Base-by-base conservation (phyloP, 2,329 filamentous ascomycete species). In the Phyllosticta citrichinensis region DNA sequence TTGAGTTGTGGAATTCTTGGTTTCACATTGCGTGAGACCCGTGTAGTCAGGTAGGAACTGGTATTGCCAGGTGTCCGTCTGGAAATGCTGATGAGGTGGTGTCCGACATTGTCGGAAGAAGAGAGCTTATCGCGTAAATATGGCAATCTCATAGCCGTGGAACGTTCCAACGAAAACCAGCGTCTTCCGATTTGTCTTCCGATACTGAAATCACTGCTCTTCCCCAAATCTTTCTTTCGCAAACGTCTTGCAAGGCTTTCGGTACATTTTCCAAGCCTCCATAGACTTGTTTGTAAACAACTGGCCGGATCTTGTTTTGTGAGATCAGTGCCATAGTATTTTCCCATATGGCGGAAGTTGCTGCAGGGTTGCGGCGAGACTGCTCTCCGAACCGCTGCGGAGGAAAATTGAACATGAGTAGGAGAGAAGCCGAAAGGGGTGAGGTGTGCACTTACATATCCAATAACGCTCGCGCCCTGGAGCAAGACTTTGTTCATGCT, bases 401-500 rank as follows among this genome's bases (percentile, higher is more conserved):
- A 6, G 19, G 9, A 52, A 30, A 9, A 14, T 1, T 20, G 17
- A 4, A 4, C 0, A 50, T 3, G 5, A 17, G 4, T 5, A 4
- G 1, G 11, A 19, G 35, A 47, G n/a, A 8, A 30, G 27, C 27
- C 5, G 9, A 30, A 35, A 1, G n/a, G 56, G 20, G 58, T 22
- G 22, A 22, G 22, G 22, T 22, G 22, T 22, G 4, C 1, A 74
- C 76, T 69, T 62, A 78, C 74, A 68, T 84, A 84, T 52, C 81
- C 81, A 35, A 80, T 75, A 4, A 84, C 66, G n/a, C 75, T 77
- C 1, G 76, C 77, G 51, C 80, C 77, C 65, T 81, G 83, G 40
- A 84, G 67, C 52, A 84, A 67, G 2, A 84, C 70, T 25, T 79
- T 72, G 63, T 84, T 84, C 75, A 82, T 80, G 30, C 76, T 75